Evolutionary conservation across 106 monocot species (phyloP), one percentile per base, ranked within the genome.

Genomic region (Platanthera zijinensis): DNA sequence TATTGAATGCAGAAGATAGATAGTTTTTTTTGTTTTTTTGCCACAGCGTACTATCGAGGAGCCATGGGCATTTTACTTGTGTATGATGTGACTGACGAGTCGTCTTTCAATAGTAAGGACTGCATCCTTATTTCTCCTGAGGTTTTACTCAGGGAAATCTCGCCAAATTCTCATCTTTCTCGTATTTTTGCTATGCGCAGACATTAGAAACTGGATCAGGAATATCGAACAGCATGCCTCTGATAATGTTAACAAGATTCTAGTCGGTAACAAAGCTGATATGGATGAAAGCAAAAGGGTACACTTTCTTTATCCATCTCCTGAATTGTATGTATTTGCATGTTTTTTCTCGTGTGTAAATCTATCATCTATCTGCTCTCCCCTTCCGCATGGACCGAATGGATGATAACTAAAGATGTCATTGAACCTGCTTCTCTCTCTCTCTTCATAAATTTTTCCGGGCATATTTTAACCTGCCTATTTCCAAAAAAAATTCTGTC

Each of bases 231-330:
- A 96, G 39, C 96, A 96, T 87, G 96, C 96, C 48, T 93, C 92
- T 71, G 96, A 96, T 80, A 96, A 91, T 75, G 96, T 96, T 14
- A 96, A 96, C 84, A 96, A 96, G 84, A 93, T 96, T 80, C 78
- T 96, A 71, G 92, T 96, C 45, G 96, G 96, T 9, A 96, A 96
- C 82, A 96, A 96, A 77, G 96, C 96, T 52, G 96, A 96, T 74
- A 96, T 96, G 96, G 96, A 96, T 80, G 96, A 96, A 85, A 96
- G 96, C 87, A 96, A 96, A 85, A 87, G 96, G 87, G 96, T 96
- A 89, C 25, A 5, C 72, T 48, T 48, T 70, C 70, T 25, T 10
- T 15, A 39, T 39, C 3, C 39, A 39, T 39, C 39, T 39, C 39
- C 39, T 3, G 39, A 39, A 39, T 39, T 39, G 39, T 39, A 39